Percentiles rank a stretch among this genome's conserved stretches.
phyloP scores from a whole-genome alignment of 371 early-diverging fungal species.

The Lichtheimia ornata region DNA sequence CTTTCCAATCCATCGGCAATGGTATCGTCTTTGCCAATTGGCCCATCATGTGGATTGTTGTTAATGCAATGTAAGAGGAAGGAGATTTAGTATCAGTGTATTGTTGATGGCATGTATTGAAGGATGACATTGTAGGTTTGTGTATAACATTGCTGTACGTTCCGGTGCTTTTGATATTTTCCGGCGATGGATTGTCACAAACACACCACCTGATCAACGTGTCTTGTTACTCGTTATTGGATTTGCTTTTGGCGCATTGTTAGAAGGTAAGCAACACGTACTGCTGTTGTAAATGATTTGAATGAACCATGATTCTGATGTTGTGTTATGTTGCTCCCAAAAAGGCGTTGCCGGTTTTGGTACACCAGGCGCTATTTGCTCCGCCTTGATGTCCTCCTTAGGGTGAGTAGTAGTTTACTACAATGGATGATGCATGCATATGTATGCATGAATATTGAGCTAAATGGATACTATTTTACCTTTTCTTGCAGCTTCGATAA shows the following conservation, averaged over 20 bases:
- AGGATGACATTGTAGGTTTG: constrained; percentile 26
- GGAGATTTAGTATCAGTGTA: background rate
- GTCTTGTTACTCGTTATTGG: constrained; percentile 45
- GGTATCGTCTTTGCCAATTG: constrained; percentile 54
- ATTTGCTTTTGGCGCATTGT: constrained; percentile 46
- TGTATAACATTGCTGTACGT: constrained; percentile 46
- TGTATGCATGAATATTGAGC: too few relatives aligned
- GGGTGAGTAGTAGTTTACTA: constrained; percentile 28
- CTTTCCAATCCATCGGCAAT: constrained; percentile 41
- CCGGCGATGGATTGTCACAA: constrained; percentile 50
- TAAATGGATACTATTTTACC: too few relatives aligned
- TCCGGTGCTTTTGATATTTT: constrained; percentile 53
- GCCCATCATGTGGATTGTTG: constrained; percentile 61
- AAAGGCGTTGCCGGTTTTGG: constrained; percentile 54
- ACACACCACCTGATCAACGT: constrained; percentile 50
- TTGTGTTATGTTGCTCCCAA: too few relatives aligned
- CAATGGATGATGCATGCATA: too few relatives aligned
- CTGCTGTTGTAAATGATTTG: background rate
- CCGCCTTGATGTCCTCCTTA: constrained; percentile 49
- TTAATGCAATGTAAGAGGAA: constrained; percentile 45
- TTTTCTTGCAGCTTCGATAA: constrained; percentile 39
- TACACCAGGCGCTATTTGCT: constrained; percentile 55
- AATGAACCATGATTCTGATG: too few relatives aligned
- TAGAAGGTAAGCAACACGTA: constrained; percentile 34
- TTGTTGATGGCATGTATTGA: background rate